Evolutionary conservation across 371 early-diverging fungal genomes (phyloP).

Genomic region (Syncephalastrum contaminatum): DNA sequence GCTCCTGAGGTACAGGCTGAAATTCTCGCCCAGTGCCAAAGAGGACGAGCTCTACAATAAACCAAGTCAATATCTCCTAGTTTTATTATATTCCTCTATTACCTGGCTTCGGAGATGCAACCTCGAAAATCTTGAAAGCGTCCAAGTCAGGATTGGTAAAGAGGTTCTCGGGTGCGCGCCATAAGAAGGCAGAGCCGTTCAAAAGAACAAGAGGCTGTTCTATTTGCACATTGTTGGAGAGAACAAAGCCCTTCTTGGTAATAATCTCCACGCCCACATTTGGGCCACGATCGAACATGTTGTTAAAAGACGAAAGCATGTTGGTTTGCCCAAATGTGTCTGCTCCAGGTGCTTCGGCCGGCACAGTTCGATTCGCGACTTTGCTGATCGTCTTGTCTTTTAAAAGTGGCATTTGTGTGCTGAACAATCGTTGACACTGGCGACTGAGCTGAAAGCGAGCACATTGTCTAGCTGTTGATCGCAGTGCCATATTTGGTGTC

Average conservation of each 20-base stretch:
- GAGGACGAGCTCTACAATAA: conserved; percentile 46
- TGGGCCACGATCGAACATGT: conserved; percentile 57
- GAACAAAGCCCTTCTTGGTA: conserved; percentile 48
- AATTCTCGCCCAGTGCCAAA: conserved; percentile 59
- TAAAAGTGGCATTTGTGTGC: too few relatives aligned
- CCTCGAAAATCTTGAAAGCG: conserved; percentile 46
- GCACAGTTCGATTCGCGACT: conserved; percentile 15
- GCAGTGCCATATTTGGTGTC: too few relatives aligned
- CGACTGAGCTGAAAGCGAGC: too few relatives aligned
- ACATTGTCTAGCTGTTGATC: too few relatives aligned
- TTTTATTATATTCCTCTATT: not conserved
- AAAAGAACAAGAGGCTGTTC: conserved; percentile 44
- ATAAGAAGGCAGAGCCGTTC: conserved; percentile 51
- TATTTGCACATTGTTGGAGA: conserved; percentile 44
- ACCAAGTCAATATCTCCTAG: not conserved
- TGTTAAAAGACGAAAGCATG: conserved; percentile 33
- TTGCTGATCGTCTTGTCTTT: conserved; percentile 1
- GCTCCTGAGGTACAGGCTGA: conserved; percentile 50
- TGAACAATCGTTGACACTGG: too few relatives aligned
- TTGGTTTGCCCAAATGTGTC: conserved; percentile 2
- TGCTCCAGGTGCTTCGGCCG: conserved; percentile 16
- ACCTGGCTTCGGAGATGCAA: conserved; percentile 53
- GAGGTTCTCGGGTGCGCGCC: conserved; percentile 41
- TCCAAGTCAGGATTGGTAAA: conserved; percentile 29
- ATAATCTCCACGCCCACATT: conserved; percentile 47